Conservation (phyloP, 2,329 filamentous ascomycete genomes). For the Fusarium camptoceras region DNA sequence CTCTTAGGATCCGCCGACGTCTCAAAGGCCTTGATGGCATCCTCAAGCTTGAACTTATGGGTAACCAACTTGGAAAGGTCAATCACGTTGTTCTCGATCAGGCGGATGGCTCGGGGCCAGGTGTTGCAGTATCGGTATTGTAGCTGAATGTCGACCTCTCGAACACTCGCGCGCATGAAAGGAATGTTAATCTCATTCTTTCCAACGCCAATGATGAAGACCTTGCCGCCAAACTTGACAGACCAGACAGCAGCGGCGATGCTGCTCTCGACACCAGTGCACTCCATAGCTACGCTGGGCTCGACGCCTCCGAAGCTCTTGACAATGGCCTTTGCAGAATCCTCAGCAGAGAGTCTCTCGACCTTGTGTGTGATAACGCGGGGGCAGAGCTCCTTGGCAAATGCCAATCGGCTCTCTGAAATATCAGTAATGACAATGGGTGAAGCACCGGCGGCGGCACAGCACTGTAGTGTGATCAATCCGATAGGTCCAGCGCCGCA, state of each 20-base stretch:
- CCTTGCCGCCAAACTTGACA: conserved; percentile 94
- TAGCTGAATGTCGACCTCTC: conserved; percentile 94
- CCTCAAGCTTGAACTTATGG: conserved; percentile 86
- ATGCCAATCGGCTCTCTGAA: conserved; percentile 83
- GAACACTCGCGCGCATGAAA: conserved; percentile 91
- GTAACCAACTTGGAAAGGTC: conserved; percentile 86
- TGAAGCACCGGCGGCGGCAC: conserved; percentile 85
- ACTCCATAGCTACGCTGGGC: conserved; percentile 86
- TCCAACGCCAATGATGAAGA: conserved; percentile 95
- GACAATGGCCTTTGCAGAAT: conserved; percentile 76
- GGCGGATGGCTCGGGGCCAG: conserved; percentile 91
- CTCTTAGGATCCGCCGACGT: conserved; percentile 89
- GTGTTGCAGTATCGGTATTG: conserved; percentile 98
- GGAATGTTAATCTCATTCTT: conserved; percentile 96
- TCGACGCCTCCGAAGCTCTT: conserved; percentile 80
- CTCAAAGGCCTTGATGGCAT: conserved; percentile 90
- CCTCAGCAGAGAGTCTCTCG: conserved; percentile 73
- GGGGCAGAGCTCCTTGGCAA: conserved; percentile 86
- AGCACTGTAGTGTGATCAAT: conserved; percentile 86
- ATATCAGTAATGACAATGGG: conserved; percentile 96
- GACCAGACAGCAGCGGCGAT: conserved; percentile 89
- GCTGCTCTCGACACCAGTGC: conserved; percentile 93
- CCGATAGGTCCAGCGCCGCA: conserved; percentile 96
- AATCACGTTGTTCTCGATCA: conserved; percentile 86
- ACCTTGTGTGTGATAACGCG: conserved; percentile 85